These are phyloP conservation scores for Ophiostoma perfectum DNA, from an alignment of 2,329 filamentous ascomycete genomes.

Conservation along the genomic window DNA sequence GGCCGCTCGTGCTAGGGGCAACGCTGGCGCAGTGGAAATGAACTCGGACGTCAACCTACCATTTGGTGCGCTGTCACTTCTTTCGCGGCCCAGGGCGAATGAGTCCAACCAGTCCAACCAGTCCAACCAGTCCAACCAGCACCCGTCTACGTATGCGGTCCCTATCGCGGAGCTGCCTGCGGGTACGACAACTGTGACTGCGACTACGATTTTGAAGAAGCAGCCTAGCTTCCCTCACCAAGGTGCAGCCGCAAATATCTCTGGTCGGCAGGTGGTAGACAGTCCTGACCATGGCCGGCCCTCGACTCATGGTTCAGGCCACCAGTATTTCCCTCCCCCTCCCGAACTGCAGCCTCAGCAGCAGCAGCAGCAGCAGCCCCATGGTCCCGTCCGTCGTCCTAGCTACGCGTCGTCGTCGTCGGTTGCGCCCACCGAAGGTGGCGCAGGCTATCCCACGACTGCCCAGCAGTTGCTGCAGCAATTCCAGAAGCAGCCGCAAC, in stretches of 20 bases:
- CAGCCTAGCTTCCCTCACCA: constrained; percentile 14
- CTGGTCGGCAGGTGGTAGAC: constrained; percentile 10
- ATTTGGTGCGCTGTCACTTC: constrained; percentile 38
- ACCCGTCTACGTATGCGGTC: constrained; percentile 9
- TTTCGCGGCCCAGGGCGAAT: constrained; percentile 33
- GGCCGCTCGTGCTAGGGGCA: constrained; percentile 31
- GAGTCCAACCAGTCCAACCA: background rate
- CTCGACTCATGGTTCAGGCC: constrained; percentile 13
- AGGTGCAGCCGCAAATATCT: background rate
- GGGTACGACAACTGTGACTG: background rate
- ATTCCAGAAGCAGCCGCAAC: constrained; percentile 5
- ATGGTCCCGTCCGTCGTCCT: constrained; percentile 15
- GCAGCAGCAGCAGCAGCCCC: background rate
- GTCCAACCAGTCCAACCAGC: background rate
- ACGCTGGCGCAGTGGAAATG: constrained; percentile 30
- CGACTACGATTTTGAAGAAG: background rate
- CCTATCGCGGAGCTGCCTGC: constrained; percentile 20
- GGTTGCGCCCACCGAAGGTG: background rate
- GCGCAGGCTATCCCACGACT: background rate
- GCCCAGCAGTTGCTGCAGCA: constrained; percentile 5
- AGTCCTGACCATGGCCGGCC: constrained; percentile 18
- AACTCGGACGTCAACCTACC: constrained; percentile 38
- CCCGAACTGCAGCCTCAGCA: constrained; percentile 8
- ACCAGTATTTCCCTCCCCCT: constrained; percentile 1
- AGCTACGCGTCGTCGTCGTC: constrained; percentile 20